These are phyloP conservation scores for Ramalina intermedia DNA, from an alignment of 495 filamentous ascomycete genomes.

Conservation along the genomic window DNA sequence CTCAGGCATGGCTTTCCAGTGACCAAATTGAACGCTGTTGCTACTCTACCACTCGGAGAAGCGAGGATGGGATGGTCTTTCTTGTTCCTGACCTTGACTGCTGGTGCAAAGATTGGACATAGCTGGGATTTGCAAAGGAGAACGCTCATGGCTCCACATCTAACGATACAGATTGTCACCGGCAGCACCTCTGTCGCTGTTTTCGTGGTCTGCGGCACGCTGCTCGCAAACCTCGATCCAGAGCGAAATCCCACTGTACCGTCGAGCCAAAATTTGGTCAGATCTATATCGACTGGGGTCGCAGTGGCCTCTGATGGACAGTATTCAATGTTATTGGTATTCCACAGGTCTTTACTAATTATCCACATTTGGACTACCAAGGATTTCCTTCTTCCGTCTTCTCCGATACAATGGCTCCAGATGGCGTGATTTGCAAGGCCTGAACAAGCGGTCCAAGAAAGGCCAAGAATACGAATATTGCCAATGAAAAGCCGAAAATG, in stretches of 20 bases:
- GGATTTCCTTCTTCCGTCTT: not conserved
- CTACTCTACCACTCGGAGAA: too few relatives aligned
- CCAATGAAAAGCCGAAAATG: too few relatives aligned
- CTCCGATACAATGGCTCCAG: not conserved
- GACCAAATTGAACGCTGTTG: too few relatives aligned
- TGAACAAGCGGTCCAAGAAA: too few relatives aligned
- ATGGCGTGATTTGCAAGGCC: not conserved
- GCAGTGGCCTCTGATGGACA: not conserved
- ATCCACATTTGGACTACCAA: not conserved
- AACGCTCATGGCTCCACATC: conserved; percentile 17
- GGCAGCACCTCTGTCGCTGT: conserved; percentile 10
- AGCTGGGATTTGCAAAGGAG: conserved; percentile 29
- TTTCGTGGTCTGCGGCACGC: conserved; percentile 16
- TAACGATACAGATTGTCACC: conserved; percentile 16
- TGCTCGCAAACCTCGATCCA: conserved; percentile 52
- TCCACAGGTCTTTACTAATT: not conserved
- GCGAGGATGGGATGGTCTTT: conserved; percentile 21
- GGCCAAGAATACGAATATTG: too few relatives aligned
- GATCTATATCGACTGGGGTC: conserved; percentile 44
- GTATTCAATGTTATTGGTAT: not conserved
- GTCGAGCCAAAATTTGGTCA: conserved; percentile 52
- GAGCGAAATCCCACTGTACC: conserved; percentile 45
- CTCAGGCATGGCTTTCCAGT: too few relatives aligned
- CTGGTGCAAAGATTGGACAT: conserved; percentile 32
- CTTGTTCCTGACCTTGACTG: conserved; percentile 34